Base-by-base conservation (phyloP, 352 stramenopile genomes). In the Pythium plurisporium region DNA sequence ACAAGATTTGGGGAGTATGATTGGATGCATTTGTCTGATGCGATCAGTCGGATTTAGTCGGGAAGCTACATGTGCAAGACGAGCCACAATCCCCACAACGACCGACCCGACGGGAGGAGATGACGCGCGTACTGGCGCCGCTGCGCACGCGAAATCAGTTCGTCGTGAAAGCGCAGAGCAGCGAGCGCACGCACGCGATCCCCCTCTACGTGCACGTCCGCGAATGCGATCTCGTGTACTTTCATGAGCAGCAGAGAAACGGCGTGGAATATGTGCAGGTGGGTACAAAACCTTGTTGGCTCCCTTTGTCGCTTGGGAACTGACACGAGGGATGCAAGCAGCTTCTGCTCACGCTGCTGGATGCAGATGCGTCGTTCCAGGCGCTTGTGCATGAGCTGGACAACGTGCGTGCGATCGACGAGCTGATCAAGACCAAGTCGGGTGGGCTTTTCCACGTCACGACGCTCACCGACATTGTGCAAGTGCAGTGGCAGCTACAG, bases 121-220 rank as follows among this genome's bases (percentile, higher is more conserved):
- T 3, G 19, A 49, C 19, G 44, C 26, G 23, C 25, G n/a, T 8
- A 22, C n/a, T 20, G 30, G 63, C 82, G 74, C 50, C 30, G 37
- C 64, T 85, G 42, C 76, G 76, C 23, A 74, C 74, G 57, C 78
- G 78, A 26, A 91, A 87, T 56, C 75, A 78, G 26, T 83, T 87
- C 40, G 65, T 82, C 49, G 54, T 89, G 17, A 73, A 72, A 29
- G 70, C 73, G 14, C 65, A 68, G 23, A 62, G 56, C 26, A 62
- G 66, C 10, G 78, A 86, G 62, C 74, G 73, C 31, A 69, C 64
- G 41, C 78, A 91, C 51, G 74, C 67, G 33, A 25, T 91, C 12
- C 70, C 76, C 25, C 65, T 91, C 41, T 69, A 79, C 40, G 73
- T 86, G 12, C 74, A 87, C 57, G 26, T 85, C 25, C 70, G 78